These are phyloP conservation scores for Trypanosoma platydactyli DNA, from an alignment of 208 protist species.

Conservation along the genomic window DNA sequence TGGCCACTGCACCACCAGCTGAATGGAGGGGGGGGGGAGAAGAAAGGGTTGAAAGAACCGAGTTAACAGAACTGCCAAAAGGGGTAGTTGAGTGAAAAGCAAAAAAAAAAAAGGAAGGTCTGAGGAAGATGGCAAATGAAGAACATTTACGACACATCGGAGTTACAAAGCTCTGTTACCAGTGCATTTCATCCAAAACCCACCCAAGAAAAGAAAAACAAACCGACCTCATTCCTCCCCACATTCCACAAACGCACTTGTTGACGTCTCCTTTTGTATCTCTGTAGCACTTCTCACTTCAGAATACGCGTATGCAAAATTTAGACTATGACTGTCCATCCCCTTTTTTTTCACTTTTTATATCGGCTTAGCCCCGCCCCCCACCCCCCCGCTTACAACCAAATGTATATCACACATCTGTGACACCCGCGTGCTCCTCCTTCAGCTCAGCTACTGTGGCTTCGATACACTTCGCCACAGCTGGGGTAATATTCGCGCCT, in stretches of 20 bases:
- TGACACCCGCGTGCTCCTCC: slow-evolving; percentile 46
- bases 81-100: not conserved
- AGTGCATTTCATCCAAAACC: no score
- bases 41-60: not conserved
- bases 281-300: no score
- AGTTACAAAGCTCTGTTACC: no score
- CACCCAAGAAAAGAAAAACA: not conserved
- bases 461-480: slow-evolving; percentile 35
- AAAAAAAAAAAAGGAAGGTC: not conserved
- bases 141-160: not conserved
- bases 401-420: not conserved
- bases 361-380: no score
- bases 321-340: not conserved
- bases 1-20: no score
- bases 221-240: not conserved
- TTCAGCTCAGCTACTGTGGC: slow-evolving; percentile 46
- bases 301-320: no score
- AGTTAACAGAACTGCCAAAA: not conserved
- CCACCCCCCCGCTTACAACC: not conserved
- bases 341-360: not conserved
- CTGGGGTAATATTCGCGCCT: slow-evolving; percentile 38
- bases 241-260: no score
- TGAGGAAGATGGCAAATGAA: not conserved
- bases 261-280: no score
- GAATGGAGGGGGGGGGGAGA: not conserved